Conservation (phyloP, 768 basidiomycete genomes). For the Cubamyces lactineus region DNA sequence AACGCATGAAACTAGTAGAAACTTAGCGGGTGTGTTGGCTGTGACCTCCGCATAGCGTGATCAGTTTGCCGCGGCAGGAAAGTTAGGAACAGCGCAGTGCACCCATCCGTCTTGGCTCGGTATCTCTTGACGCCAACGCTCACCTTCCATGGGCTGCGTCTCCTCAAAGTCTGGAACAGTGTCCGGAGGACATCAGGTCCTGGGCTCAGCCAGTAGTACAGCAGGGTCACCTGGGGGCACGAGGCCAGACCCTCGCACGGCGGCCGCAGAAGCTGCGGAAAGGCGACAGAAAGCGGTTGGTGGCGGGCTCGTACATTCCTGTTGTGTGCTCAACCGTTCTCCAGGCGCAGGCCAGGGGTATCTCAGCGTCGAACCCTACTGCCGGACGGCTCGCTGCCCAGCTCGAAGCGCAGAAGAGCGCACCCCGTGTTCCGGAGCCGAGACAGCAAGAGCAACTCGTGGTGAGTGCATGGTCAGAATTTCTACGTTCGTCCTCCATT, state of each 20-base stretch:
- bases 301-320: background rate
- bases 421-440: slow-evolving; percentile 41
- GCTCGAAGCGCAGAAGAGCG: slow-evolving; percentile 43
- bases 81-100: background rate
- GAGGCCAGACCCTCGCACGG: slow-evolving; percentile 34
- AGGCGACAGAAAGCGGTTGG: slow-evolving; percentile 19
- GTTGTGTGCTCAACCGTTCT: slow-evolving; percentile 8
- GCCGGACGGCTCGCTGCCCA: slow-evolving; percentile 47
- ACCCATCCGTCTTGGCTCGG: background rate
- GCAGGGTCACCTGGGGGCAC: slow-evolving; percentile 16
- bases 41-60: background rate
- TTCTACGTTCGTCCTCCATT: slow-evolving; percentile 15
- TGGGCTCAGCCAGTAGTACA: slow-evolving; percentile 13
- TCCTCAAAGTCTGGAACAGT: slow-evolving; percentile 40
- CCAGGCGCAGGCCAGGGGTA: slow-evolving; percentile 48
- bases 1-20: too few species aligned
- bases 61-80: background rate
- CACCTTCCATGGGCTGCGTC: slow-evolving; percentile 38
- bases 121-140: slow-evolving; percentile 11
- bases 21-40: background rate
- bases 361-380: slow-evolving; percentile 48
- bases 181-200: slow-evolving; percentile 37
- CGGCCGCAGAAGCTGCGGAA: slow-evolving; percentile 41
- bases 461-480: slow-evolving; percentile 41
- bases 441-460: slow-evolving; percentile 46